Base-by-base conservation (phyloP, 1,139 yeast species). In the Pichia sp. region DNA sequence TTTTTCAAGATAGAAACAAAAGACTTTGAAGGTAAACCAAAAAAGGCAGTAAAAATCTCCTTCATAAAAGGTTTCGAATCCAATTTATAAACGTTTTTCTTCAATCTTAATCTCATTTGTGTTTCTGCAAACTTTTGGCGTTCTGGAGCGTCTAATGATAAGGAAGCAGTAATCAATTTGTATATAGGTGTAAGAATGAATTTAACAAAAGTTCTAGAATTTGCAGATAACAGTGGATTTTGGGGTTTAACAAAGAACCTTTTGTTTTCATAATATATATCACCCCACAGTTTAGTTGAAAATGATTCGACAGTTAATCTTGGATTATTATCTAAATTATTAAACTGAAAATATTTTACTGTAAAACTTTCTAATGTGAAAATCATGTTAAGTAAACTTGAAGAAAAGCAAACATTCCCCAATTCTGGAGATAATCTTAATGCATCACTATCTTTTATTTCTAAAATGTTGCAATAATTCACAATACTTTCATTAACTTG, bases 121-220 rank as follows among this genome's bases (percentile, higher is more conserved):
- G 67, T 57, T 60, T 71, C 69, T 30, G 87, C 63, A 26, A 76
- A 59, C 4, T 54, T 53, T 7, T 66, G 60, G 20, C 78, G 59
- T 0, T 69, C 70, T 2, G 65, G 62, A 1, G 74, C 64, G 29
- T 77, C 77, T 32, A 76, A 67, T 0, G 89, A 76, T 10, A 92
- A 56, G 0, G 86, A 68, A 35, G 78, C 73, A 0, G 87, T 71
- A 40, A 82, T 67, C 5, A 90, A 61, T 59, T 92, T 90, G 65
- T 90, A 92, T 6, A 94, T 57, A 0, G 98, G 98, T 22, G 77
- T 80, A 20, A 89, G 66, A 9, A 92, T 70, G 53, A 89, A 84
- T 48, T 75, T 73, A 12, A 78, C 74, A 61, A 90, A 90, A 0
- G 90, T 65, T 45, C 87, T 65, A 24, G 69, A 61, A 2, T 7